phyloP scores from a whole-genome alignment of 805 yeast genomes.

The Wickerhamomyces bisporus region DNA sequence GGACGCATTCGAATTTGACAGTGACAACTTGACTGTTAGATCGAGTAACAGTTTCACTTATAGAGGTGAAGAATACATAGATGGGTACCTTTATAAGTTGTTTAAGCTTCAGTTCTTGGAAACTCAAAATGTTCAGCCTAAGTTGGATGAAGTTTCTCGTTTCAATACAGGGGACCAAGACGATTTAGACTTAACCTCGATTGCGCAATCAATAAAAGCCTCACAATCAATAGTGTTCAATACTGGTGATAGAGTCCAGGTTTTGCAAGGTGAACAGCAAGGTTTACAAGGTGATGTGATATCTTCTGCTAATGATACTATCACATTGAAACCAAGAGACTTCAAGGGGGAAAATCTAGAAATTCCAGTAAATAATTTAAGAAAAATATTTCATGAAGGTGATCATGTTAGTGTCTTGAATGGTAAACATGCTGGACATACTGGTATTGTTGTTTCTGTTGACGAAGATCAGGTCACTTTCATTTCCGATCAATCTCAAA shows the following conservation, averaged over 20 bases:
- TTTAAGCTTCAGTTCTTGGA: constrained; percentile 78
- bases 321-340: constrained; percentile 41
- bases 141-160: constrained; percentile 79
- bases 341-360: constrained; percentile 55
- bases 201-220: constrained; percentile 80
- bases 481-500: constrained; percentile 81
- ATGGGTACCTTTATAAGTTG: constrained; percentile 84
- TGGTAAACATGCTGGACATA: constrained; percentile 90
- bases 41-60: constrained; percentile 64
- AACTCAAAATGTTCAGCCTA: constrained; percentile 79
- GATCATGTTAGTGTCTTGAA: constrained; percentile 91
- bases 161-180: constrained; percentile 72
- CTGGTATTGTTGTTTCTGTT: constrained; percentile 86
- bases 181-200: constrained; percentile 78
- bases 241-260: constrained; percentile 92
- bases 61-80: constrained; percentile 81
- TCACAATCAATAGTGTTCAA: constrained; percentile 62
- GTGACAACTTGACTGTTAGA: constrained; percentile 63
- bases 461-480: constrained; percentile 83
- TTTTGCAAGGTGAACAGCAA: constrained; percentile 88
- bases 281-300: constrained; percentile 80
- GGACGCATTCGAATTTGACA: constrained; percentile 84
- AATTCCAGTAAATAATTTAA: constrained; percentile 72
- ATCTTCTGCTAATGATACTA: constrained; percentile 61
- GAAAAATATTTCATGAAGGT: constrained; percentile 85